These are phyloP conservation scores for Gliomastix tumulicola DNA, from an alignment of 2,329 filamentous ascomycete species.

Conservation along the genomic window DNA sequence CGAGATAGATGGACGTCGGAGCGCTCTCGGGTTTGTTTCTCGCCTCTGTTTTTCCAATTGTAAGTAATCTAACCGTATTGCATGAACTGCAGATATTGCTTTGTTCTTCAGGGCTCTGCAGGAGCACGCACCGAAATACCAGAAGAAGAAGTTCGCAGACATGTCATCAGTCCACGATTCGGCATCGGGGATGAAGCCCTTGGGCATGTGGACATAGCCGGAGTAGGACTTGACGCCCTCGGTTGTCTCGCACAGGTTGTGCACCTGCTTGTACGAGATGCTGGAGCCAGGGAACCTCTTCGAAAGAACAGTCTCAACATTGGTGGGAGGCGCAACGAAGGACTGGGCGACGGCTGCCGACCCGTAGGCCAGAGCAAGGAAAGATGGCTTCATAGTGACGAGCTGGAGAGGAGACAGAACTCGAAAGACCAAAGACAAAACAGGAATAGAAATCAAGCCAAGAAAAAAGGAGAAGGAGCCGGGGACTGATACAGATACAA, in stretches of 20 bases:
- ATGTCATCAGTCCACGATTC: constrained; percentile 1
- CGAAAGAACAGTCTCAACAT: not conserved
- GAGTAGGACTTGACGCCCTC: constrained; percentile 11
- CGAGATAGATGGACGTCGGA: constrained; percentile 47
- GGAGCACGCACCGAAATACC: constrained; percentile 31
- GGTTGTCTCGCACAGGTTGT: constrained; percentile 14
- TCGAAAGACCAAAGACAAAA: too few relatives aligned
- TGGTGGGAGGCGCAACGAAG: constrained; percentile 1
- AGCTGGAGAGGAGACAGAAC: too few relatives aligned
- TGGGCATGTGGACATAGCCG: constrained; percentile 13
- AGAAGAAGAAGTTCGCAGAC: constrained; percentile 30
- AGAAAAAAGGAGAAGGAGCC: too few relatives aligned
- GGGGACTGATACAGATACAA: too few relatives aligned
- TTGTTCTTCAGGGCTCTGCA: too few relatives aligned
- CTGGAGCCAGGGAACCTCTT: constrained; percentile 8
- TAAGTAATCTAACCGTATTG: not conserved
- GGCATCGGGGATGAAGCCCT: constrained; percentile 16
- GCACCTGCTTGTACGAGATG: constrained; percentile 15
- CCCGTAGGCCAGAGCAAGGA: too few relatives aligned
- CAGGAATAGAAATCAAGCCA: too few relatives aligned
- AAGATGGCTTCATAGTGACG: too few relatives aligned
- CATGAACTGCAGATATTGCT: not conserved
- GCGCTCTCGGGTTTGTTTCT: constrained; percentile 17
- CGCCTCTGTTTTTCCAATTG: constrained; percentile 14
- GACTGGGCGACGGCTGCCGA: constrained; percentile 1